Evolutionary conservation across 1,284 basidiomycete genomes (phyloP), one percentile per base, ranked within the genome.

Genomic region (Singerocomus rubriflavus): DNA sequence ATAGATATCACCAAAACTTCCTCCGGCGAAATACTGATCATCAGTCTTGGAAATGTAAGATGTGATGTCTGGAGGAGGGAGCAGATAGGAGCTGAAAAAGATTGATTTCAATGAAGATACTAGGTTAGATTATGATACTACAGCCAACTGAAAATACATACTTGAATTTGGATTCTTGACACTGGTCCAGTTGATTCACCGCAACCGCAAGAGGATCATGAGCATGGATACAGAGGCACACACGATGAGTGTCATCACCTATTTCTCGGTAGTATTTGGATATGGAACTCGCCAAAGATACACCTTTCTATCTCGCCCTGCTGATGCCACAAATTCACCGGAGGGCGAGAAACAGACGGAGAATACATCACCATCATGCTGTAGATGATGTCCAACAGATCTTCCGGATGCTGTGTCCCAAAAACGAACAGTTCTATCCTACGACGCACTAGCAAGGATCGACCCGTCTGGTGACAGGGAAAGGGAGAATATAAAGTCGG

Each of bases 391-490:
- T 29, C 34, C 39, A 1, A 59, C 14, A 0, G 33, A 33, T 5
- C 21, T 4, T 3, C 58, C 50, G 5, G 45, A 48, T 0, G 21
- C 2, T 1, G 46, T 2, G 12, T 56, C 31, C 61, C 58, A 59
- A 37, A 65, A 53, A 25, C 41, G 49, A 14, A 62, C 5, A 0
- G 45, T 54, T 3, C 3, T 0, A 43, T 61, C 55, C 0, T 0
- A 1, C 1, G 57, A 54, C 0, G 43, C 32, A 8, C 58, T 57
- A 0, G 58, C 53, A 1, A 63, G 37, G 8, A 49, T 48, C 0
- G 30, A 43, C 13, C 59, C 57, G n/a, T 54, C 46, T 3, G 48
- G 39, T 0, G 50, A 62, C n/a, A 57, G 46, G 6, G 58, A 49
- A 1, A 58, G 44, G 2, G 36, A 42, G 1, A 0, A 0, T 14